Percentiles rank a stretch among this genome's conserved stretches.
These are phyloP conservation scores for Endogone sp. DNA, from an alignment of 192 early-diverging fungal genomes.

Conservation along the genomic window DNA sequence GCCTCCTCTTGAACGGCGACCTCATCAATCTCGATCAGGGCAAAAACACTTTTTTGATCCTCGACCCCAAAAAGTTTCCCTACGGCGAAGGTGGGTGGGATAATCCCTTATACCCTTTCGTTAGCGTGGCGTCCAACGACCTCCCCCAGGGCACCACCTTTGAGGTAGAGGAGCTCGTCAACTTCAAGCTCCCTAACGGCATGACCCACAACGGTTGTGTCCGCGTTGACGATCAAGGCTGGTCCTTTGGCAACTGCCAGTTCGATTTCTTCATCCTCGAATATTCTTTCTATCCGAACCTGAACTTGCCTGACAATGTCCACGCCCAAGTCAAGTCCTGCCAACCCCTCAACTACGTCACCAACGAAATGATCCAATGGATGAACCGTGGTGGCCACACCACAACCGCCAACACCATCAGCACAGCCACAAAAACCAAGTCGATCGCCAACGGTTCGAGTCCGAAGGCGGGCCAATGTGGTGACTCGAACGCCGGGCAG, in stretches of 20 bases:
- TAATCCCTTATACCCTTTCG: constrained; percentile 15
- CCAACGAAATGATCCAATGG: not conserved
- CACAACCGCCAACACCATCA: not conserved
- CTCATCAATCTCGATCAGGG: constrained; percentile 8
- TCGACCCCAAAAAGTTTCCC: constrained; percentile 4
- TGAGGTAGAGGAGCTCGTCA: constrained; percentile 12
- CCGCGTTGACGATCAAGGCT: constrained; percentile 23
- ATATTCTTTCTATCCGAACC: constrained; percentile 3
- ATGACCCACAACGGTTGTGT: constrained; percentile 29
- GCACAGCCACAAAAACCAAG: not conserved
- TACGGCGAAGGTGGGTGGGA: constrained; percentile 7
- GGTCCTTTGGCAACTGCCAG: constrained; percentile 18
- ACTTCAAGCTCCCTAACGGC: constrained; percentile 16
- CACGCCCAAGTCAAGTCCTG: not conserved
- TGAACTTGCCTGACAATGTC: constrained; percentile 2
- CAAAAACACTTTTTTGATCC: constrained; percentile 4
- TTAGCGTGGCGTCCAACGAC: constrained; percentile 21
- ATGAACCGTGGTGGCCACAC: not conserved
- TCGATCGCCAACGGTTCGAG: not conserved
- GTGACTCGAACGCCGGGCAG: no score
- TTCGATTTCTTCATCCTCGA: constrained; percentile 24
- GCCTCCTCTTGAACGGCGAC: constrained; percentile 3
- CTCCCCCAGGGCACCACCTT: constrained; percentile 10
- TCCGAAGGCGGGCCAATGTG: no score
- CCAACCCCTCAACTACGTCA: not conserved